phyloP scores from a whole-genome alignment of 2,329 filamentous ascomycete species.

The Paecilomyces dactylethromorphus region DNA sequence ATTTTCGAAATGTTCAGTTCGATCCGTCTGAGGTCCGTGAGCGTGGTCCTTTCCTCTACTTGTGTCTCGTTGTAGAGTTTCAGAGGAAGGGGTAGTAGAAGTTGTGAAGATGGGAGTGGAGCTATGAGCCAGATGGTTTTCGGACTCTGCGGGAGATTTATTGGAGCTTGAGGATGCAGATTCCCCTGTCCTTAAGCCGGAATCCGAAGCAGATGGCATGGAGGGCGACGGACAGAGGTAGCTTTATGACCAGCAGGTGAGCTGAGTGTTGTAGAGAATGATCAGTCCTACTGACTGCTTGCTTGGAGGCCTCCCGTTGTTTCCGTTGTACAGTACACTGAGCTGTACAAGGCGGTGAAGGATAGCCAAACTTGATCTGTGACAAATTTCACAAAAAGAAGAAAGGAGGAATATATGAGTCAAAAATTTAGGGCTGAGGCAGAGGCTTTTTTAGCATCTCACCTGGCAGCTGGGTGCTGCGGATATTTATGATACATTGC shows the following conservation, averaged over 20 bases:
- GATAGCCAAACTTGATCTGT: background rate
- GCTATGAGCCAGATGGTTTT: constrained; percentile 12
- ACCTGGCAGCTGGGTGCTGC: background rate
- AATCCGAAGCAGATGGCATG: background rate
- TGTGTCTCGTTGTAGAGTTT: constrained; percentile 16
- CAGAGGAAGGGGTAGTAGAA: constrained; percentile 13
- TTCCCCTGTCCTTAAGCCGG: background rate
- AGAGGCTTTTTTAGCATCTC: background rate
- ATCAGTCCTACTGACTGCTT: background rate
- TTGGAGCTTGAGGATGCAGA: constrained; percentile 3
- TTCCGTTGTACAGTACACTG: background rate
- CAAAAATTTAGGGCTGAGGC: background rate
- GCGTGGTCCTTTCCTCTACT: background rate
- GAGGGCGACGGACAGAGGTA: background rate
- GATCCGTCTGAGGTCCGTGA: background rate
- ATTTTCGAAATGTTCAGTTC: background rate
- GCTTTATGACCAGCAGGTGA: background rate
- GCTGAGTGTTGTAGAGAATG: background rate
- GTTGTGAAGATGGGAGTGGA: constrained; percentile 15
- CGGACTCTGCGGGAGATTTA: constrained; percentile 6
- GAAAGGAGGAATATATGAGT: background rate
- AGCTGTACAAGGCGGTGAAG: background rate
- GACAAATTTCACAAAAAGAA: background rate
- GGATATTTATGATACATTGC: background rate
- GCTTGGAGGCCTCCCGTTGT: background rate